Evolutionary conservation across 225 moss, liverwort and hornwort species (phyloP).

Genomic region (Physcomitrium patens): DNA sequence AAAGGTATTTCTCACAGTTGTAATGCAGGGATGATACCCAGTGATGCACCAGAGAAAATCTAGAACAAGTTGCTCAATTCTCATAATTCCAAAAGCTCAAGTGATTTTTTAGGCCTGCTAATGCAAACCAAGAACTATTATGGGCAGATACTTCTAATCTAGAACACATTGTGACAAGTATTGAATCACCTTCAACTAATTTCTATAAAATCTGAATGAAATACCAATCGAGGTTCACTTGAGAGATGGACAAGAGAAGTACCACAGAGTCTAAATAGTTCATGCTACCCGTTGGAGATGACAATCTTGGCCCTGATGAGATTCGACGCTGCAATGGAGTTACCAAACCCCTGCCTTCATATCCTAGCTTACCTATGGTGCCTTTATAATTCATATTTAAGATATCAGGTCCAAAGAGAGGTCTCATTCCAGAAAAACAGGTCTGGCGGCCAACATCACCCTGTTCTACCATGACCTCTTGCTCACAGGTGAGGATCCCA

Average conservation of each 20-base stretch:
- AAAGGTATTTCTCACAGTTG: constrained; percentile 33
- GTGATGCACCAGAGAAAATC: background rate
- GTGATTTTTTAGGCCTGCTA: background rate
- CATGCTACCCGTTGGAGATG: constrained; percentile 70
- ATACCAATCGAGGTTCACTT: background rate
- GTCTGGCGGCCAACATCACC: constrained; percentile 23
- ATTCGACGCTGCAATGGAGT: constrained; percentile 54
- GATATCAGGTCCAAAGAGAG: constrained; percentile 34
- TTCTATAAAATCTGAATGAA: constrained; percentile 8
- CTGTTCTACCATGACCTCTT: constrained; percentile 28
- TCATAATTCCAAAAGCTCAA: background rate
- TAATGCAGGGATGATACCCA: background rate
- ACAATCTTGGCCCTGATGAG: constrained; percentile 59
- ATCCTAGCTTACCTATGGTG: constrained; percentile 24
- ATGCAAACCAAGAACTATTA: background rate
- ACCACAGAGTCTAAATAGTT: constrained; percentile 81
- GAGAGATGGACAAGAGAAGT: constrained; percentile 33
- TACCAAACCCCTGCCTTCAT: constrained; percentile 40
- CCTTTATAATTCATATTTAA: constrained; percentile 32
- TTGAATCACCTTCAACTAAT: background rate
- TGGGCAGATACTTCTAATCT: background rate
- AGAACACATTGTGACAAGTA: background rate
- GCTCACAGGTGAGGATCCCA: constrained; percentile 28
- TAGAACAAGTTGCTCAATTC: background rate
- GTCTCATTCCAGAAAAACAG: constrained; percentile 35